A percentile compares a stretch with the other conserved stretches of the same genome.
Evolutionary conservation across 768 basidiomycete genomes (phyloP).

Genomic region (Pleurotus djamor): DNA sequence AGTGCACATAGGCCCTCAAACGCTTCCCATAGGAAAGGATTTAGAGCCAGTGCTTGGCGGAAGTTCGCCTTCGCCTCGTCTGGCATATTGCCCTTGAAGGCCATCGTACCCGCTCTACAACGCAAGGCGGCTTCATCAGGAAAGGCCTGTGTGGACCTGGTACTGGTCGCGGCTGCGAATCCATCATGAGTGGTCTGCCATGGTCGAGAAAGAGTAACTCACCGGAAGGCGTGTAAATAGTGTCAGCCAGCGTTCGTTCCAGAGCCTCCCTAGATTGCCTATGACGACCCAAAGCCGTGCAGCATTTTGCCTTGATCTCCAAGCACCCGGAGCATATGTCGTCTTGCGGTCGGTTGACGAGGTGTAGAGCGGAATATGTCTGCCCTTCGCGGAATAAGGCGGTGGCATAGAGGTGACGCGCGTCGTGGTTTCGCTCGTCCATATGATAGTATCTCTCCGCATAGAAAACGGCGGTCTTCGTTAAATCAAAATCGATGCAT

Average conservation of each 20-base stretch:
- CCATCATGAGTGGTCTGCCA: background rate
- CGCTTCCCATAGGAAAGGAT: constrained; percentile 90
- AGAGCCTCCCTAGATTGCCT: constrained; percentile 75
- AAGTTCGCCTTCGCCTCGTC: constrained; percentile 74
- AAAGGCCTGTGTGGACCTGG: constrained; percentile 53
- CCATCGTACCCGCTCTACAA: constrained; percentile 76
- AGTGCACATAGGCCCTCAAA: constrained; percentile 83
- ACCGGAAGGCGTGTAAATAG: constrained; percentile 56
- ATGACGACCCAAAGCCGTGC: constrained; percentile 67
- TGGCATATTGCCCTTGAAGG: constrained; percentile 75
- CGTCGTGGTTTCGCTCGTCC: constrained; percentile 71
- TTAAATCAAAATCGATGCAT: constrained; percentile 79
- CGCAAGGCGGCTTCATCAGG: constrained; percentile 73
- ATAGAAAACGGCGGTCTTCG: constrained; percentile 83
- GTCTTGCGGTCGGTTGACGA: constrained; percentile 63
- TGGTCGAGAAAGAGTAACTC: constrained; percentile 21
- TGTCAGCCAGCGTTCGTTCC: constrained; percentile 57
- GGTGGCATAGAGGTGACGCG: constrained; percentile 83
- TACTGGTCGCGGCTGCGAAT: constrained; percentile 49
- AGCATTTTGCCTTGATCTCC: constrained; percentile 79
- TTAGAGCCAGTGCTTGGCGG: constrained; percentile 63
- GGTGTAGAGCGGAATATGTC: constrained; percentile 69
- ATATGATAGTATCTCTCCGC: constrained; percentile 81
- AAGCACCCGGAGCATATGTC: constrained; percentile 71
- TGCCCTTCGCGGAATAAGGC: constrained; percentile 69